Evolutionary conservation across 192 early-diverging fungal genomes (phyloP), one percentile per base, ranked within the genome.

Genomic region (Backusella parvicylindrica): DNA sequence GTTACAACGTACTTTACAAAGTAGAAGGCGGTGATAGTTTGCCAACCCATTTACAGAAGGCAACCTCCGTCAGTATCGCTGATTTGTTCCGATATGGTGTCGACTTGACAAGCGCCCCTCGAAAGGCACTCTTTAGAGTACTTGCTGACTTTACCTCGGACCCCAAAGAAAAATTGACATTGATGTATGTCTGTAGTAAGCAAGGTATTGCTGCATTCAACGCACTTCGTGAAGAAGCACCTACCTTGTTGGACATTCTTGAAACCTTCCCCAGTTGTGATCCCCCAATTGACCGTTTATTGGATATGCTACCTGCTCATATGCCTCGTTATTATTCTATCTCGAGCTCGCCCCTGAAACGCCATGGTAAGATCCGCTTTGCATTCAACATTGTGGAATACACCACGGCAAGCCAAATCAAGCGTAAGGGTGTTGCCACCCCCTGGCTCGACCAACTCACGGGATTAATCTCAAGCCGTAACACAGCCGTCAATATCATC

Each of bases 301-400:
- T 99, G 8, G 96, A 97, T 71, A 81, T 89, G 33, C 76, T 97
- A 18, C 90, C 94, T 49, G 88, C 92, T 6, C 85, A 95, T 66
- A 86, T 87, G 72, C 95, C 97, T 21, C 92, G 97, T 36, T 94
- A 92, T 63, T 99, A 98, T 84, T 97, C 96, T 0, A 88, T 97
- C 8, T 87, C 91, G 68, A 89, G 84, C 70, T 93, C 96, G 0
- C 92, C 91, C 0, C 47, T 91, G 64, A 78, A 81, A 41, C 83
- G 86, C 36, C 70, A 77, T 1, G 82, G 74, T 1, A 76, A 79
- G 16, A 82, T 93, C 67, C 84, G 87, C 16, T 89, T 97, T 80
- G 96, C 93, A 3, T 99, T 99, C 81, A 97, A 98, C 78, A 88
- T 96, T 31, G 89, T 95, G 2, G 85, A 93, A 53, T 95, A 91